Evolutionary conservation across 176 grass and related monocot species (phyloP), one percentile per base, ranked within the genome.

Genomic region (Dendrocalamus sinicus): DNA sequence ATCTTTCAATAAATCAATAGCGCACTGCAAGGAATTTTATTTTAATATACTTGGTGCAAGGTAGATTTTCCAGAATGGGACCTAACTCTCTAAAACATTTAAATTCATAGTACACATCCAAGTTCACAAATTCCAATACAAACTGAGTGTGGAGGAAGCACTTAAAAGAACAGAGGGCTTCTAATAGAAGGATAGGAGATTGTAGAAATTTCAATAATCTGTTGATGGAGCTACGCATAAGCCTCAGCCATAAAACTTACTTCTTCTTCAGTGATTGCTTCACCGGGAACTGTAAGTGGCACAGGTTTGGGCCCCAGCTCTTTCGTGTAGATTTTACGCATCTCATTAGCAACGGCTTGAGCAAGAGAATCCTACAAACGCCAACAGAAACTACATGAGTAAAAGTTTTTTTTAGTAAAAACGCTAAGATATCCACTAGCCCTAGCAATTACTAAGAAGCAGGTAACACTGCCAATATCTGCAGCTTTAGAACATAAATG

Each of bases 251-350:
- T 87, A 64, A 79, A 78, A 81, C 88, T 86, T 88, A 94, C 95
- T 55, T 99, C 96, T 92, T 96, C 96, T 88, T 99, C 96, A 28
- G 96, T 41, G 12, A 99, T 81, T 77, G 78, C 63, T 92, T 99
- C 90, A 86, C 93, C 94, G 70, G 90, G 40, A 81, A 99, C 96
- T 43, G 83, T 91, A 43, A 94, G 90, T 77, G 96, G 96, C 53
- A 99, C 96, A 52, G 96, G 93, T 39, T 81, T 62, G 60, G 96
- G 96, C 3, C 82, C 88, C 83, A 99, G 76, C 83, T 99, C 96
- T 78, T 92, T 96, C 9, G 77, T 85, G 61, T 94, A 96, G 15
- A 85, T 43, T 77, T 99, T 99, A 26, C 80, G 88, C 92, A 92
- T 94, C 85, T 99, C 96, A 66, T 87, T 81, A 9, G 93, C 96